These are phyloP conservation scores for Mixia osmundae DNA, from an alignment of 1,284 basidiomycete species.

Conservation along the genomic window DNA sequence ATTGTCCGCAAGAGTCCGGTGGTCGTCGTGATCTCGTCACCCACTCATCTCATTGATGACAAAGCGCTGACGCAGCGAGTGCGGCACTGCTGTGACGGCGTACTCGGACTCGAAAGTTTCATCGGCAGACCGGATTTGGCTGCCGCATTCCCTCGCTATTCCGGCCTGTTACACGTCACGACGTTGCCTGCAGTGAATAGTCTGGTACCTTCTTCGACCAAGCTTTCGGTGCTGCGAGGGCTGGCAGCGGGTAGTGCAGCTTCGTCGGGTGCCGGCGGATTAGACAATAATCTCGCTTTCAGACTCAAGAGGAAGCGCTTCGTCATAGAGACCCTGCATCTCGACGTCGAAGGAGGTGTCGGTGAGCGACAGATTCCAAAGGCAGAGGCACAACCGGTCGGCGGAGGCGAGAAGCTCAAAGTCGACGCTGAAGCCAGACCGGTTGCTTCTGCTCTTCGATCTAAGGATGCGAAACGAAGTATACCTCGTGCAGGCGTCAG, in stretches of 20 bases:
- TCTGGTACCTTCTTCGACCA: slow-evolving; percentile 45
- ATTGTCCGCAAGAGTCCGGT: no score
- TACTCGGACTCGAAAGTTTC: slow-evolving; percentile 51
- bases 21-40: no score
- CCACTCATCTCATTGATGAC: no score
- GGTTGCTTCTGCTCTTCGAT: no score
- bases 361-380: slow-evolving; percentile 63
- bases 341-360: slow-evolving; percentile 78
- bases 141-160: slow-evolving; percentile 49
- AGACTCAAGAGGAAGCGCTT: slow-evolving; percentile 68
- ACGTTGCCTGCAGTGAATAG: slow-evolving; percentile 44
- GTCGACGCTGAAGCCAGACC: no score
- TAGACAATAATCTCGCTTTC: slow-evolving; percentile 81
- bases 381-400: no score
- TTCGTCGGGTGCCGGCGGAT: slow-evolving; percentile 35
- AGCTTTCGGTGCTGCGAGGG: slow-evolving; percentile 36
- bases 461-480: no score
- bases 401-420: no score
- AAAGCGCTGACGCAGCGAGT: no score
- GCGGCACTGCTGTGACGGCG: slow-evolving; percentile 53
- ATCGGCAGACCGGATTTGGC: slow-evolving; percentile 43
- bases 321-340: slow-evolving; percentile 72
- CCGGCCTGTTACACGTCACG: slow-evolving; percentile 55
- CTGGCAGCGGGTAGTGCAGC: slow-evolving; percentile 32
- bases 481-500: no score